Evolutionary conservation across 495 filamentous ascomycete species (phyloP).

Genomic region (Penicillium waksmanii): DNA sequence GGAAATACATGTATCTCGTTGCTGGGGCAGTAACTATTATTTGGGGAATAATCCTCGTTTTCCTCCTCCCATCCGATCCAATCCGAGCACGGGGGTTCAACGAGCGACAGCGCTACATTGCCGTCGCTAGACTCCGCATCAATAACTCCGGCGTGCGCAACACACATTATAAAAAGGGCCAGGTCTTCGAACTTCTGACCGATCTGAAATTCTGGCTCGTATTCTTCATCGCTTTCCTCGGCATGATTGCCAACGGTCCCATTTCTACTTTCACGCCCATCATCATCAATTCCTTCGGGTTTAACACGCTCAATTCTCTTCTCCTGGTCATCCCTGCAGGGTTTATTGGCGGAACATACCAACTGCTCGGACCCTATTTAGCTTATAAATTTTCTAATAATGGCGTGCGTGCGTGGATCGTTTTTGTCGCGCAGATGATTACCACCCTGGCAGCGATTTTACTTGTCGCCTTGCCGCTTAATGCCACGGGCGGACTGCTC

Average conservation of each 20-base stretch:
- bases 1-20: conserved; percentile 37
- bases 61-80: conserved; percentile 51
- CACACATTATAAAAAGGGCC: conserved; percentile 53
- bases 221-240: conserved; percentile 40
- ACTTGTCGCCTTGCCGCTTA: conserved; percentile 39
- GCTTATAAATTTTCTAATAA: conserved; percentile 21
- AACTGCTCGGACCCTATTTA: conserved; percentile 37
- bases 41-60: conserved; percentile 35
- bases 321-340: conserved; percentile 47
- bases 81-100: conserved; percentile 43
- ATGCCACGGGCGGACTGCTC: conserved; percentile 39
- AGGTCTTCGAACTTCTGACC: conserved; percentile 46
- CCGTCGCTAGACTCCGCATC: conserved; percentile 49
- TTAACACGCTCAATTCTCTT: conserved; percentile 46
- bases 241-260: conserved; percentile 49
- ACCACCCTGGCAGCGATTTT: conserved; percentile 37
- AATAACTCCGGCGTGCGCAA: conserved; percentile 52
- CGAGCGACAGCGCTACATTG: conserved; percentile 50
- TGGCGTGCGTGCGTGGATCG: conserved; percentile 9
- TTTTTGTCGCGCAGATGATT: conserved; percentile 20
- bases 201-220: conserved; percentile 53
- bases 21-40: conserved; percentile 29
- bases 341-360: conserved; percentile 39
- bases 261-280: conserved; percentile 44
- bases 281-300: conserved; percentile 51